These are phyloP conservation scores for Chrysanthemum makinoi DNA, from an alignment of 129 eudicot species.

Conservation along the genomic window DNA sequence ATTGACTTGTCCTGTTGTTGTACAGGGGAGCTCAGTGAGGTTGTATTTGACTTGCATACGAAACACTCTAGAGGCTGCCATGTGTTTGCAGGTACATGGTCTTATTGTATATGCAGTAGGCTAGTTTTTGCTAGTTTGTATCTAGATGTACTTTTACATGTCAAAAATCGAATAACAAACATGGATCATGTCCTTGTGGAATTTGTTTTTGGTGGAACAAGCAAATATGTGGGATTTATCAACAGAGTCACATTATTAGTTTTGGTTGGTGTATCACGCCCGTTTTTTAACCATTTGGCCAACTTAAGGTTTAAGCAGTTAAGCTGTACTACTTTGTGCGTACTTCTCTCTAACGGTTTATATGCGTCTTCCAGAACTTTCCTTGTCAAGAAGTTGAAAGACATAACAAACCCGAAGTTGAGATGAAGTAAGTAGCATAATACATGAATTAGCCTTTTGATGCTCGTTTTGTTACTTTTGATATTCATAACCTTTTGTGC, in stretches of 20 bases:
- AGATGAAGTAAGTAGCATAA: conserved; percentile 67
- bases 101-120: not conserved
- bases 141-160: not conserved
- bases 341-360: not conserved
- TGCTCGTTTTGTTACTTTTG: not conserved
- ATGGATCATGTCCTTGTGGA: too few relatives aligned
- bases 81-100: conserved; percentile 42
- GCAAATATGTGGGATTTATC: not conserved
- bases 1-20: conserved; percentile 5
- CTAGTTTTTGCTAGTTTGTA: too few relatives aligned
- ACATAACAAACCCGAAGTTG: conserved; percentile 93
- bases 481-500: not conserved
- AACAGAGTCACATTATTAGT: too few relatives aligned
- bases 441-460: not conserved
- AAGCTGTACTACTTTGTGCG: not conserved
- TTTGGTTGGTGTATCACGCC: not conserved
- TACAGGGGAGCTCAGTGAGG: conserved; percentile 62
- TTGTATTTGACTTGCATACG: conserved; percentile 80
- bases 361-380: conserved; percentile 71
- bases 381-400: conserved; percentile 98
- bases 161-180: too few relatives aligned
- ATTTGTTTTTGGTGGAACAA: not conserved
- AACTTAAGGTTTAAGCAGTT: not conserved
- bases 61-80: conserved; percentile 89
- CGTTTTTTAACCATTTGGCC: not conserved